Evolutionary conservation across 257 asterid species (phyloP), one percentile per base, ranked within the genome.

Genomic region (Schizonepeta tenuifolia): DNA sequence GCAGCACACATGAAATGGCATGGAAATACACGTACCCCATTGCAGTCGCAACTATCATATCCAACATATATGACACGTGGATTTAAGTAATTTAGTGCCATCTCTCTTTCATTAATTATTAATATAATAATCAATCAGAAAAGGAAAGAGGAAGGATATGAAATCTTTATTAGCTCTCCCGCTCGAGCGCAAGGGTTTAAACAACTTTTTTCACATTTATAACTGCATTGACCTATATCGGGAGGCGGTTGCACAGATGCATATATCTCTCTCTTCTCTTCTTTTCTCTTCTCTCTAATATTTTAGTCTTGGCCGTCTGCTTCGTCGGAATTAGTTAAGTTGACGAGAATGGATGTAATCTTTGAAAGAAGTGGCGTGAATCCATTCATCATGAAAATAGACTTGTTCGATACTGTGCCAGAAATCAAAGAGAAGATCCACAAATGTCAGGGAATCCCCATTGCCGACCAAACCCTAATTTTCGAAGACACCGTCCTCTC

Each of bases 381-480:
- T 7, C 57, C 57, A 17, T 50, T 50, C 26, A 18, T 8, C 5
- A 50, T 50, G 57, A 18, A 50, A 7, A 50, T 50, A 8, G 57
- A 18, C 26, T 18, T 17, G 13, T 50, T 18, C 38, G 96, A 88
- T 54, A 78, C 93, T 0, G 77, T 88, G 15, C 43, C 70, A 4
- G 93, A 90, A 65, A 88, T 90, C 83, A 90, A 90, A 76, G 85
- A 85, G 66, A 88, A 82, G 67, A 79, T 90, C 17, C 78, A 82
- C 4, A 86, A 79, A 49, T 1, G 76, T 5, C 80, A 78, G 1
- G 81, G 80, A 15, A 81, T 90, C 41, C 93, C 96, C 22, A 50
- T 82, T 8, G 56, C 91, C 40, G 74, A 69, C 4, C 97, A 90
- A 74, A 83, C 86, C 57, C 73, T 88, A 1, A 14, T 66, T 6